Conservation (phyloP, 106 monocot genomes). For the Hemerocallis citrina region DNA sequence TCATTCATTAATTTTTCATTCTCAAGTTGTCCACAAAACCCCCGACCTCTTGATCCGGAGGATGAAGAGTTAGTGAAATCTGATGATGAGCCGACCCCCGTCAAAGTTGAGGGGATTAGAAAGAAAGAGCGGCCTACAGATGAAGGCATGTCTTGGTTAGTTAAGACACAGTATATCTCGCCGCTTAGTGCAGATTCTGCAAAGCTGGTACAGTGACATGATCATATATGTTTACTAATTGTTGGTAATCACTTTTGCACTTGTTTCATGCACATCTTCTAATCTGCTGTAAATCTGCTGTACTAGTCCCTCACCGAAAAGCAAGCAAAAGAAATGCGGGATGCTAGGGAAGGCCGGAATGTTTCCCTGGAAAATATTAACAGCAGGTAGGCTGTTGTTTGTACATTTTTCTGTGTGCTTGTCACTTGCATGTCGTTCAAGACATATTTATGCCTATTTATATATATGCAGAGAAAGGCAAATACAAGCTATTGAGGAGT, state of each 20-base stretch:
- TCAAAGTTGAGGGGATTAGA: slow-evolving; percentile 81
- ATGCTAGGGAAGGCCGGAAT: slow-evolving; percentile 71
- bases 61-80: slow-evolving; percentile 85
- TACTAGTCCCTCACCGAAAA: slow-evolving; percentile 81
- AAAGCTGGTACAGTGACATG: slow-evolving; percentile 45
- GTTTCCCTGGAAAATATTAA: slow-evolving; percentile 72
- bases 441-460: neutral
- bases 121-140: slow-evolving; percentile 85
- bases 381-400: slow-evolving; percentile 51
- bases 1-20: neutral
- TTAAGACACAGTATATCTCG: slow-evolving; percentile 97
- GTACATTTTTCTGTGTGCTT: neutral
- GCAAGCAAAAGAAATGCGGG: slow-evolving; percentile 92
- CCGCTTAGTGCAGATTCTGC: slow-evolving; percentile 77
- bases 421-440: neutral
- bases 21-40: slow-evolving; percentile 39
- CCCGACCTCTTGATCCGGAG: slow-evolving; percentile 58
- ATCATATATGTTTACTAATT: too few species aligned
- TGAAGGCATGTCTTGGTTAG: slow-evolving; percentile 90
- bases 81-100: slow-evolving; percentile 64
- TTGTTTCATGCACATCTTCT: neutral
- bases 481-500: slow-evolving; percentile 94
- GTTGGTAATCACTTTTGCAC: too few species aligned
- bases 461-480: slow-evolving; percentile 65
- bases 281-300: slow-evolving; percentile 13